Evolutionary conservation across 2,329 filamentous ascomycete species (phyloP).

Genomic region (Claviceps citrina): DNA sequence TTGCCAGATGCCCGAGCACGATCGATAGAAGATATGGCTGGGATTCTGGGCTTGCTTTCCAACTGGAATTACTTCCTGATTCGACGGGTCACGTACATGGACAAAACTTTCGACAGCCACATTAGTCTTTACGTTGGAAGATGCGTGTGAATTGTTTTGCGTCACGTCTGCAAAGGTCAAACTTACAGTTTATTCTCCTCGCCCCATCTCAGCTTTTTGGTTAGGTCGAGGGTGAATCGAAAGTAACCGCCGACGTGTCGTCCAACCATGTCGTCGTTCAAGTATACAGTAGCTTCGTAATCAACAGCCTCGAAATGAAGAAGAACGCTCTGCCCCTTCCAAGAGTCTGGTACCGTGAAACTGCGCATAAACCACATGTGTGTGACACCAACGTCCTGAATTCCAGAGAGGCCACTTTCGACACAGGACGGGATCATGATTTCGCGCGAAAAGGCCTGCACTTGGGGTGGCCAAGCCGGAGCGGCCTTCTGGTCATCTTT

Average conservation of each 20-base stretch:
- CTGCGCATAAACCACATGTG: constrained; percentile 35
- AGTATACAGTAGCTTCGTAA: constrained; percentile 40
- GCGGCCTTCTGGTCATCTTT: constrained; percentile 14
- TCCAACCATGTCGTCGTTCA: constrained; percentile 38
- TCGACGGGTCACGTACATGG: constrained; percentile 53
- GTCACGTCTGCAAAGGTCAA: no score
- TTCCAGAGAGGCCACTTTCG: constrained; percentile 32
- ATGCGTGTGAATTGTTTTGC: no score
- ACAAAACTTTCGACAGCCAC: constrained; percentile 30
- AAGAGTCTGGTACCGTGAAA: constrained; percentile 33
- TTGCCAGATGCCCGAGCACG: constrained; percentile 63
- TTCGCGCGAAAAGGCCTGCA: constrained; percentile 20
- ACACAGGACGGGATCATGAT: constrained; percentile 29
- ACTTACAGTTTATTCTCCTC: constrained; percentile 39
- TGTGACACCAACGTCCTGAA: constrained; percentile 26
- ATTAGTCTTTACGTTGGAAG: background rate
- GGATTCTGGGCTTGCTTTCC: constrained; percentile 47
- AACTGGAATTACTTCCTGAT: constrained; percentile 43
- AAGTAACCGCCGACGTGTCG: constrained; percentile 47
- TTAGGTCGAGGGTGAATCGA: constrained; percentile 44
- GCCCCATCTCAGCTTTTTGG: constrained; percentile 24
- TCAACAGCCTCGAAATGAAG: constrained; percentile 45
- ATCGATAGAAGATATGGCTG: constrained; percentile 54
- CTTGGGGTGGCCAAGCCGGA: constrained; percentile 6
- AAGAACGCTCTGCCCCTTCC: constrained; percentile 29